phyloP scores from a whole-genome alignment of 129 eudicot genomes.

The Lactuca saligna region DNA sequence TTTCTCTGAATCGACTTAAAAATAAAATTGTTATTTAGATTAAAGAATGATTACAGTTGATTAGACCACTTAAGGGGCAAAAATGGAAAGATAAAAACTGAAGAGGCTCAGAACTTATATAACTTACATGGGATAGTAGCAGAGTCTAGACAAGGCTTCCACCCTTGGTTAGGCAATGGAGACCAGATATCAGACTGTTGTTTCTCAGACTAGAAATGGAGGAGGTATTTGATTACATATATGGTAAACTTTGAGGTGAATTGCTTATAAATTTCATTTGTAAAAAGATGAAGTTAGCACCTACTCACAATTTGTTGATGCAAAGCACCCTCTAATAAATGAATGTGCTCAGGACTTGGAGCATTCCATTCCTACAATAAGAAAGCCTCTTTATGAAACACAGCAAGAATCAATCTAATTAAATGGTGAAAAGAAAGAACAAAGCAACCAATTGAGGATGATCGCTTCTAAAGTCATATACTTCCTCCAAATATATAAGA shows the following conservation, averaged over 20 bases:
- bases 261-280: conserved; percentile 8
- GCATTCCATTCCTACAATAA: conserved; percentile 85
- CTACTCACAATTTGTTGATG: conserved; percentile 69
- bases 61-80: neutral
- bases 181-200: conserved; percentile 64
- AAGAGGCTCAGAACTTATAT: neutral
- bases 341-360: conserved; percentile 67
- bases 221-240: conserved; percentile 9
- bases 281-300: conserved; percentile 26
- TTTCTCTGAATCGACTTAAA: conserved; percentile 52
- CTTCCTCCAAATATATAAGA: neutral
- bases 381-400: conserved; percentile 1
- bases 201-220: conserved; percentile 38
- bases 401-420: neutral
- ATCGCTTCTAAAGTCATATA: neutral
- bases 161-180: conserved; percentile 64
- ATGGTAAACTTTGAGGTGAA: conserved; percentile 3
- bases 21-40: conserved; percentile 3
- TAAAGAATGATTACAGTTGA: neutral
- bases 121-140: conserved; percentile 43
- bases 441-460: too few species aligned
- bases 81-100: neutral
- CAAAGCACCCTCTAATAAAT: conserved; percentile 59
- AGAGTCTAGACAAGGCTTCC: conserved; percentile 58
- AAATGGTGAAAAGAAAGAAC: too few species aligned